Conservation (phyloP, 257 asterid species). For the Phtheirospermum japonicum region DNA sequence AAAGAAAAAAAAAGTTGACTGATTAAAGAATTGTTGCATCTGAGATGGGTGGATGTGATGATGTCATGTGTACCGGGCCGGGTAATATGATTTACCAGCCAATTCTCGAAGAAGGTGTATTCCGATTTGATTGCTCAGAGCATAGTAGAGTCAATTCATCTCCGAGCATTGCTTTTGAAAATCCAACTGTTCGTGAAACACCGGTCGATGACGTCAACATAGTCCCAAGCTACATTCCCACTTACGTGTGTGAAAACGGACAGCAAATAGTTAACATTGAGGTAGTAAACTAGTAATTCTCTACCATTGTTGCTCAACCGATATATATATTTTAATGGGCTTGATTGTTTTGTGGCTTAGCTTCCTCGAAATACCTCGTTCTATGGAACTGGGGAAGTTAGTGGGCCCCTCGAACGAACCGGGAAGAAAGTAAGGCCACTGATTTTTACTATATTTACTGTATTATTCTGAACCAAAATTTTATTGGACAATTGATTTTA, state of each 20-base stretch:
- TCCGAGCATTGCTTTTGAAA: slow-evolving; percentile 75
- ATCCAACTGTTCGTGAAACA: slow-evolving; percentile 63
- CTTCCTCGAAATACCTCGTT: slow-evolving; percentile 87
- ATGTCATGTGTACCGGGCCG: too few relatives aligned
- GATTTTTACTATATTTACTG: neutral
- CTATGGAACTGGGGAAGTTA: slow-evolving; percentile 95
- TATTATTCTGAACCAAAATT: neutral
- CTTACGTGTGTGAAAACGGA: slow-evolving; percentile 56
- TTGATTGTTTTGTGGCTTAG: slow-evolving; percentile 38
- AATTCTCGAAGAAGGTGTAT: slow-evolving; percentile 83
- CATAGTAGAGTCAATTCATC: slow-evolving; percentile 67
- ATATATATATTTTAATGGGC: slow-evolving; percentile 27
- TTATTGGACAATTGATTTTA: too few relatives aligned
- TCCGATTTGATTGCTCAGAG: slow-evolving; percentile 85
- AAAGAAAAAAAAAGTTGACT: too few relatives aligned
- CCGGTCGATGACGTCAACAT: slow-evolving; percentile 41
- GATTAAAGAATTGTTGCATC: too few relatives aligned
- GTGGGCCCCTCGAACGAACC: slow-evolving; percentile 64
- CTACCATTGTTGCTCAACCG: too few relatives aligned
- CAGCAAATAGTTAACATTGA: slow-evolving; percentile 65
- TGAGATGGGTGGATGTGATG: too few relatives aligned
- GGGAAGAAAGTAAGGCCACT: slow-evolving; percentile 75
- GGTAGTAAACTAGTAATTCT: slow-evolving; percentile 41
- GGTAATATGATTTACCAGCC: slow-evolving; percentile 83
- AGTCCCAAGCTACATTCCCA: slow-evolving; percentile 60